Percentiles rank a stretch among this genome's conserved stretches.
These are phyloP conservation scores for Neofusicoccum parvum DNA, from an alignment of 2,329 filamentous ascomycete genomes.

Conservation along the genomic window DNA sequence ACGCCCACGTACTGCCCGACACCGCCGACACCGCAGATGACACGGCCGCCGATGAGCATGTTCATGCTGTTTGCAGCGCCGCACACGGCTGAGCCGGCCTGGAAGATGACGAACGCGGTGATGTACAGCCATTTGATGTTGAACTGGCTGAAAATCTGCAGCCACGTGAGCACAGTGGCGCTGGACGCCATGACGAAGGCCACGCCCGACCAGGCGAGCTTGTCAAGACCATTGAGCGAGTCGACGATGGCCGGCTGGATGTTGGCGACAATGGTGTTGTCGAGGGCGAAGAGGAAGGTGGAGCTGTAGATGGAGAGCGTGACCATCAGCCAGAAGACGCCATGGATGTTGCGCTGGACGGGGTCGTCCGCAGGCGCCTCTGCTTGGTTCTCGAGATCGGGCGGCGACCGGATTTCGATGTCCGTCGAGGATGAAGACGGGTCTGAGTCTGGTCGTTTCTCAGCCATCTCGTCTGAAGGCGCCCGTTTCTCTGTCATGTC, in stretches of 20 bases:
- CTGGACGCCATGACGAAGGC: constrained; percentile 1
- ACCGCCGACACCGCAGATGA: constrained; percentile 50
- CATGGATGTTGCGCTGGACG: background rate
- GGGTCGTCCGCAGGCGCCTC: no score
- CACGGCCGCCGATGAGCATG: constrained; percentile 44
- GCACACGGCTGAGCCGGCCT: constrained; percentile 37
- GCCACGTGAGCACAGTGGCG: constrained; percentile 32
- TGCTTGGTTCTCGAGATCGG: no score
- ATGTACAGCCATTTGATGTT: constrained; percentile 1
- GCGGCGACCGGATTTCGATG: no score
- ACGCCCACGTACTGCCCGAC: constrained; percentile 44
- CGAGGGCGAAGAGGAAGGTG: constrained; percentile 26
- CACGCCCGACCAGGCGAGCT: no score
- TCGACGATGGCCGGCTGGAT: constrained; percentile 33
- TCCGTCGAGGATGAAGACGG: no score
- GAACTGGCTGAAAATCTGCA: constrained; percentile 13
- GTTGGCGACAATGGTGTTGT: constrained; percentile 33
- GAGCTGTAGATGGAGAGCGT: background rate
- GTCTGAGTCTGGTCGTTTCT: no score
- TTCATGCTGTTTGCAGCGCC: constrained; percentile 35
- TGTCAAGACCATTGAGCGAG: constrained; percentile 23
- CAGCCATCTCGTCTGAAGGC: no score
- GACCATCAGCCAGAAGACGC: background rate
- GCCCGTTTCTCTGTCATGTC: no score
- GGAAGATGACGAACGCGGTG: constrained; percentile 29